Evolutionary conservation across 768 basidiomycete genomes (phyloP).

Genomic region (Agaricus bisporus): DNA sequence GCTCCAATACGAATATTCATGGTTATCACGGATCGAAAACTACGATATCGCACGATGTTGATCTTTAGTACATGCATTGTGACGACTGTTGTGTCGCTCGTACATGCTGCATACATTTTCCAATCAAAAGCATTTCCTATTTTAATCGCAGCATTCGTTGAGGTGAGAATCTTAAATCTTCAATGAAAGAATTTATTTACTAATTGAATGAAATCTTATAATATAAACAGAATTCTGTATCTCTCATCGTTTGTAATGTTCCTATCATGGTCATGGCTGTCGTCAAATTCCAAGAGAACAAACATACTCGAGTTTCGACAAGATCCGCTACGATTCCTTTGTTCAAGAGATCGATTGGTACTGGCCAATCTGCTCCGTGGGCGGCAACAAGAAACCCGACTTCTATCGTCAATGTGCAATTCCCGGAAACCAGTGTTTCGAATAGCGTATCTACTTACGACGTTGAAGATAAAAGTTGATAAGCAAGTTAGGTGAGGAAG

Average conservation of each 20-base stretch:
- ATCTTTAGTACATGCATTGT: constrained; percentile 50
- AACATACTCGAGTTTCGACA: no score
- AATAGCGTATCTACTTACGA: no score
- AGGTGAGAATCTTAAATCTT: constrained; percentile 22
- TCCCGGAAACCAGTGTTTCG: no score
- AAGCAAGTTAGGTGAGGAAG: no score
- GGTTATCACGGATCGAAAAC: constrained; percentile 28
- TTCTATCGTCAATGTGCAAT: no score
- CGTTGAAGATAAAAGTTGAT: no score
- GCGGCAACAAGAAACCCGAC: no score
- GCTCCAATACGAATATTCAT: constrained; percentile 42
- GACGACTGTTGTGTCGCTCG: constrained; percentile 39
- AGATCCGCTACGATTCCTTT: no score
- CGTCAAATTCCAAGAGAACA: not conserved
- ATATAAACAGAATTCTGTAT: not conserved
- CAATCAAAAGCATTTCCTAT: constrained; percentile 21
- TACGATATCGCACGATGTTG: constrained; percentile 36
- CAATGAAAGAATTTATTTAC: not conserved
- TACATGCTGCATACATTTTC: constrained; percentile 40
- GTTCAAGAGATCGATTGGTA: no score
- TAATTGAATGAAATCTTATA: not conserved
- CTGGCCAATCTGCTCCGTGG: no score
- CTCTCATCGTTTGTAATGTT: not conserved
- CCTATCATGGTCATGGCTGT: not conserved
- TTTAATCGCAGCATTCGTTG: constrained; percentile 35